Base-by-base conservation (phyloP, 345 rosid genomes). In the Dipteronia sinensis region DNA sequence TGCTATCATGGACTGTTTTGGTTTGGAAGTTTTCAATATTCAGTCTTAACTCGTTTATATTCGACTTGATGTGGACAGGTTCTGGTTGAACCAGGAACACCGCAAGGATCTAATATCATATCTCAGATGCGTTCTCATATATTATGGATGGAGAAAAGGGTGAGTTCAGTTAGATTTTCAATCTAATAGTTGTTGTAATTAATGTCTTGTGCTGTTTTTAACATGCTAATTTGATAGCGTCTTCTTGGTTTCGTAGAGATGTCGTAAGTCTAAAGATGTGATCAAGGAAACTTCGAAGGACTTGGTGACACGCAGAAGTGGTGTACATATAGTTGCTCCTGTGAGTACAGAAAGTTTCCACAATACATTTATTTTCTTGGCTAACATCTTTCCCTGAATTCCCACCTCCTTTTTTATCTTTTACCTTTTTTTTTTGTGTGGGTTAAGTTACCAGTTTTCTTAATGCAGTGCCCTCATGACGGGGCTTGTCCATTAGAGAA, bases 111-210 rank as follows among this genome's bases (percentile, higher is more conserved):
- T 77, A 88, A 82, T 67, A 92, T 96, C 71, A 92, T 96, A 76
- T 83, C 98, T 69, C 99, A 88, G 86, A 94, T 94, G 98, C 93
- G 97, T 20, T 94, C 98, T 76, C 97, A 94, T 84, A 83, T 96
- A 87, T 80, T 96, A 74, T 94, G 99, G 99, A 89, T 96, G 98
- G 99, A 96, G 82, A 88, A 89, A 69, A 88, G 99, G 83, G 99
- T 94, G 84, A 55, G 86, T 65, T 71, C 47, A 31, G 51, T 6
- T 65, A 42, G 19, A 17, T 47, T 62, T 73, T 47, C 38, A 42
- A 27, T 20, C 25, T 40, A 46, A 23, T 56, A 61, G 16, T 40
- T 46, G 19, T 65, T 59, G 17, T 22, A 58, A 46, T 25, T 38
- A 72, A 19, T 7, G 7, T 66, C 16, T 40, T 20, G 10, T 70